A percentile compares a stretch with the other conserved stretches of the same genome.
phyloP scores from a whole-genome alignment of 768 basidiomycete species.

The Suillus americanus region DNA sequence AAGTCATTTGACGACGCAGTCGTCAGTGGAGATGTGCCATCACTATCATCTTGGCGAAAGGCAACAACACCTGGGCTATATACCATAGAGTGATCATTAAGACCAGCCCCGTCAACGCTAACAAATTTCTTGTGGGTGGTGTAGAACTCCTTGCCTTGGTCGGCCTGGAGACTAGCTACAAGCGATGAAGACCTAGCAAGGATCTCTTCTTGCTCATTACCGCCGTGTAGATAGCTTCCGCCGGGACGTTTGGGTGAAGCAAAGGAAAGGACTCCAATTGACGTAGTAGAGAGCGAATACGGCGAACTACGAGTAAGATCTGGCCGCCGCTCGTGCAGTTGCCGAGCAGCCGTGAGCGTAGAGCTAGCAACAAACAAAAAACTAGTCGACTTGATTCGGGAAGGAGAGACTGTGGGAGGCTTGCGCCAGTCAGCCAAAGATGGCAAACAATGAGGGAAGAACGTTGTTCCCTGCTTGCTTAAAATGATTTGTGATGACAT shows the following conservation, averaged over 20 bases:
- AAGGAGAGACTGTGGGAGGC: constrained; percentile 1
- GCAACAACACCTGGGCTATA: constrained; percentile 44
- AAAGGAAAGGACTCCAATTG: constrained; percentile 42
- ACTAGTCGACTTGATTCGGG: constrained; percentile 13
- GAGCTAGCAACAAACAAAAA: constrained; percentile 32
- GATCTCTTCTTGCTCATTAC: constrained; percentile 45
- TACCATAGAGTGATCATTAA: constrained; percentile 48
- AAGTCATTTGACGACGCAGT: constrained; percentile 22
- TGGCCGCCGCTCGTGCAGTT: constrained; percentile 16
- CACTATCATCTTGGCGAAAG: constrained; percentile 40
- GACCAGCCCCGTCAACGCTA: constrained; percentile 37
- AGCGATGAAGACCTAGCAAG: constrained; percentile 42
- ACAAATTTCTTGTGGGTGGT: constrained; percentile 35
- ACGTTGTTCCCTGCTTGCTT: constrained; percentile 37
- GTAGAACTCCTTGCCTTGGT: constrained; percentile 40
- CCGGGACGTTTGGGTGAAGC: constrained; percentile 44
- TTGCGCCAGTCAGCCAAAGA: constrained; percentile 36
- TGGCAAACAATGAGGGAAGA: constrained; percentile 39
- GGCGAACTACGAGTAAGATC: constrained; percentile 13
- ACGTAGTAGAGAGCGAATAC: constrained; percentile 23
- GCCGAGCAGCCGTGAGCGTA: constrained; percentile 34
- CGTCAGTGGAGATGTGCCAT: constrained; percentile 16
- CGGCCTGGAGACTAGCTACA: constrained; percentile 35
- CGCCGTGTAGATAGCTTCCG: constrained; percentile 44
- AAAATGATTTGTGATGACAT: constrained; percentile 36